These are phyloP conservation scores for Sugiyamaella chiloensis DNA, from an alignment of 805 yeast genomes.

Conservation along the genomic window DNA sequence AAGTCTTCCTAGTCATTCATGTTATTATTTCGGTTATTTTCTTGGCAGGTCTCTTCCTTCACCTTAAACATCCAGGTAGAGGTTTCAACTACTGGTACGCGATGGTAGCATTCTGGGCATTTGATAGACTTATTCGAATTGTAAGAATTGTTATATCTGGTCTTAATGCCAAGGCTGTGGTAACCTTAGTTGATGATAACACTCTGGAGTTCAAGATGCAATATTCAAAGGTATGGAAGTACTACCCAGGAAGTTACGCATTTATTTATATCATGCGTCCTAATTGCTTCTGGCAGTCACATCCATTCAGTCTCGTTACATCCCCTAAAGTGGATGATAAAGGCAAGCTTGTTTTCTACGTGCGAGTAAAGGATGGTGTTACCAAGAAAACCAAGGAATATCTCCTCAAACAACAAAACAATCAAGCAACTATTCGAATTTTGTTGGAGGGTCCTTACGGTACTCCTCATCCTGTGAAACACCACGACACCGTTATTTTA, in stretches of 20 bases:
- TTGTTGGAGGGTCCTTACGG: conserved; percentile 67
- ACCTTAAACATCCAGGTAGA: conserved; percentile 29
- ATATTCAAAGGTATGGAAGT: conserved; percentile 44
- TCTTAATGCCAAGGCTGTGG: conserved; percentile 29
- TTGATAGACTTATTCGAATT: conserved; percentile 59
- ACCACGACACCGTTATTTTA: conserved; percentile 39
- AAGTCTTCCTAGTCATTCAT: conserved; percentile 54
- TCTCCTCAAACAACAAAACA: background rate
- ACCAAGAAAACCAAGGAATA: conserved; percentile 15
- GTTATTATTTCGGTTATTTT: conserved; percentile 52
- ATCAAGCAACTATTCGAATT: conserved; percentile 26
- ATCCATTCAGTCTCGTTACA: conserved; percentile 56
- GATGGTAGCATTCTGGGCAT: conserved; percentile 62
- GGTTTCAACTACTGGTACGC: conserved; percentile 42
- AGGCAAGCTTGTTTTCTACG: conserved; percentile 17
- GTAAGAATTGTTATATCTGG: conserved; percentile 58
- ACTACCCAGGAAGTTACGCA: conserved; percentile 54
- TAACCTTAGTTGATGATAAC: conserved; percentile 8
- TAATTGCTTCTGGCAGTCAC: conserved; percentile 62
- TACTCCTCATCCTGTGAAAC: conserved; percentile 37
- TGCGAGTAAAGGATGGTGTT: conserved; percentile 21
- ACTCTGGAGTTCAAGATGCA: conserved; percentile 26
- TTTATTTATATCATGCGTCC: conserved; percentile 56
- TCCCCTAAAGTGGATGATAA: conserved; percentile 18
- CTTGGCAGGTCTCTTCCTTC: conserved; percentile 57